A percentile compares a stretch with the other conserved stretches of the same genome.
These are phyloP conservation scores for Capsella rubella DNA, from an alignment of 441 rosid genomes.

Conservation along the genomic window DNA sequence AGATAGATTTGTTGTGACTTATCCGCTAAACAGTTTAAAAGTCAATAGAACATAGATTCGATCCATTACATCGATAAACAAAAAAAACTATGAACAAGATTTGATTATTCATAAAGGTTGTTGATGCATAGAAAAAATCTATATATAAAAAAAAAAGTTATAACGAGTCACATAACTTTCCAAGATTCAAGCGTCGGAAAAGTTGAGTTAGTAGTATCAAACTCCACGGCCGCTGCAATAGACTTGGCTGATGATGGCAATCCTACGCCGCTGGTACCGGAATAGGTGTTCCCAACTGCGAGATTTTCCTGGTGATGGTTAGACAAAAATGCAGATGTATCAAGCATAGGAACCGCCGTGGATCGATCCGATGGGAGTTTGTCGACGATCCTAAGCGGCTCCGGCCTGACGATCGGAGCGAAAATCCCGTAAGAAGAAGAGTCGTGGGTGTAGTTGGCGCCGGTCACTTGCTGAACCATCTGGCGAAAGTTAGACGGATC, in stretches of 20 bases:
- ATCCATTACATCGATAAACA: conserved; percentile 32
- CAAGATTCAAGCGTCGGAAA: conserved; percentile 50
- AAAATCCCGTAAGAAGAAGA: conserved; percentile 20
- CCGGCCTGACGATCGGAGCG: conserved; percentile 41
- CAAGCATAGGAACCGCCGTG: conserved; percentile 63
- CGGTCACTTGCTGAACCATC: conserved; percentile 95
- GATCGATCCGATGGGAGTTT: conserved; percentile 23
- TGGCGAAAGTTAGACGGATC: conserved; percentile 87
- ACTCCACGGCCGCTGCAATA: conserved; percentile 6
- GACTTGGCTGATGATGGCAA: neutral
- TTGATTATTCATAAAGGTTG: conserved; percentile 11
- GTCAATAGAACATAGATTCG: neutral
- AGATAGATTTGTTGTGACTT: neutral
- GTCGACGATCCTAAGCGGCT: conserved; percentile 50
- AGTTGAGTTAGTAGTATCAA: conserved; percentile 24
- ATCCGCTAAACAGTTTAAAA: neutral
- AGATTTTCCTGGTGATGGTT: conserved; percentile 56
- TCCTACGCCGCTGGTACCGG: neutral
- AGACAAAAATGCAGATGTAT: conserved; percentile 75
- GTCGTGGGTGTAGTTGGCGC: conserved; percentile 50
- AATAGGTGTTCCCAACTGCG: conserved; percentile 17
- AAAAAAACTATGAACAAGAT: conserved; percentile 30
- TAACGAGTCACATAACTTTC: conserved; percentile 31
- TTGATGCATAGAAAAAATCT: neutral
- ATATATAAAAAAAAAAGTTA: neutral